These are phyloP conservation scores for Pseudocercospora fijiensis DNA, from an alignment of 2,329 filamentous ascomycete genomes.

Conservation along the genomic window DNA sequence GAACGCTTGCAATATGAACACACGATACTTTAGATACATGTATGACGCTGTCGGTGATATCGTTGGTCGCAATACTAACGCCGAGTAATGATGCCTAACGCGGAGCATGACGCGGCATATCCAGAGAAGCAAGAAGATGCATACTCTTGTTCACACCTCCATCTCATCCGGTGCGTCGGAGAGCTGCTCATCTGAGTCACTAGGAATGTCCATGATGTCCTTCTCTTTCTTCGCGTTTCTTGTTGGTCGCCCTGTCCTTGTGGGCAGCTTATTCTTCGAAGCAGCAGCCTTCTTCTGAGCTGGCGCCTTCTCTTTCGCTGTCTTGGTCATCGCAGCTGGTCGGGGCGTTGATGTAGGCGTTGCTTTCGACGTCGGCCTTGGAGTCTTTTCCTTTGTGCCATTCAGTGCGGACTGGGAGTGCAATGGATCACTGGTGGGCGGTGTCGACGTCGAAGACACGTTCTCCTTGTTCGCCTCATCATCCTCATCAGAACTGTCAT, in stretches of 20 bases:
- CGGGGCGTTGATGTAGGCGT: not conserved
- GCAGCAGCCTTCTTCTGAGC: constrained; percentile 20
- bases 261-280: constrained; percentile 21
- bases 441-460: constrained; percentile 32
- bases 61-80: not conserved
- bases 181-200: constrained; percentile 31
- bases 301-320: constrained; percentile 8
- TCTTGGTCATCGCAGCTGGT: constrained; percentile 5
- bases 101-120: not conserved
- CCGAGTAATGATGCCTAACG: not conserved
- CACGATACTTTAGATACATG: not conserved
- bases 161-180: constrained; percentile 31
- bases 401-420: constrained; percentile 8
- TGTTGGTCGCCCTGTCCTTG: constrained; percentile 19
- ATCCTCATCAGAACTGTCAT: constrained; percentile 24
- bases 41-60: not conserved
- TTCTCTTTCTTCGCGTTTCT: constrained; percentile 27
- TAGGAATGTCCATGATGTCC: constrained; percentile 28
- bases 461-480: constrained; percentile 33
- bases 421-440: constrained; percentile 34
- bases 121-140: not conserved
- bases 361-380: constrained; percentile 3
- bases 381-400: constrained; percentile 5
- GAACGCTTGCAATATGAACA: not conserved
- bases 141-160: constrained; percentile 28